Evolutionary conservation across 2,329 filamentous ascomycete species (phyloP).

Genomic region (Colletotrichum caudatum): DNA sequence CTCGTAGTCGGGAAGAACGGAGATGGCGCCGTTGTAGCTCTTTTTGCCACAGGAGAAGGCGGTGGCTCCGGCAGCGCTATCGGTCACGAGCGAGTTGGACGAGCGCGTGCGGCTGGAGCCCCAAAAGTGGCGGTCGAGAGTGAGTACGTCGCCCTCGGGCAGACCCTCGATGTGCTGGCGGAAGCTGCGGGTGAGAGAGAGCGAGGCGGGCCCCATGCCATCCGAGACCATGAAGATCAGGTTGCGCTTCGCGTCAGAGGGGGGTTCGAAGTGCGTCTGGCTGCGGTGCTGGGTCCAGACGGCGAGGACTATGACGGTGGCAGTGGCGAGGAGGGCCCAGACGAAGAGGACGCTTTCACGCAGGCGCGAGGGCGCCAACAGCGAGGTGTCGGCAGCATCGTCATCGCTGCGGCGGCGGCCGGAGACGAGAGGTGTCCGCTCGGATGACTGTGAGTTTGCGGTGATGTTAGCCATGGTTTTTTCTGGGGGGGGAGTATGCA

Average conservation of each 20-base stretch:
- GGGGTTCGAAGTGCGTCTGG: slow-evolving; percentile 53
- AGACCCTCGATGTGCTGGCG: slow-evolving; percentile 81
- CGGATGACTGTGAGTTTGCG: slow-evolving; percentile 57
- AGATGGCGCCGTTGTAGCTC: slow-evolving; percentile 97
- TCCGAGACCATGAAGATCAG: slow-evolving; percentile 99
- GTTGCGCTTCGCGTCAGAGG: slow-evolving; percentile 76
- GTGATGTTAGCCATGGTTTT: slow-evolving; percentile 29
- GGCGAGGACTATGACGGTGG: slow-evolving; percentile 81
- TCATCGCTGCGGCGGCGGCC: slow-evolving; percentile 47
- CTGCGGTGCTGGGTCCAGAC: slow-evolving; percentile 81
- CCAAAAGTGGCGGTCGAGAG: slow-evolving; percentile 89
- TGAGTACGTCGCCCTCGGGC: slow-evolving; percentile 79
- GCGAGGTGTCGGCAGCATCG: slow-evolving; percentile 42
- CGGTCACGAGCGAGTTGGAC: slow-evolving; percentile 86
- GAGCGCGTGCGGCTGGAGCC: slow-evolving; percentile 90
- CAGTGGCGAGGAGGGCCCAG: slow-evolving; percentile 87
- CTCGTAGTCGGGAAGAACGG: slow-evolving; percentile 83
- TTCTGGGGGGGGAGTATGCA: not conserved
- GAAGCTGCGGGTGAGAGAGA: slow-evolving; percentile 88
- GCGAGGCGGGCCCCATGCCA: slow-evolving; percentile 94
- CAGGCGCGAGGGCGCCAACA: slow-evolving; percentile 57
- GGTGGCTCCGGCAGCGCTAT: slow-evolving; percentile 96
- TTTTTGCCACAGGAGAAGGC: slow-evolving; percentile 94
- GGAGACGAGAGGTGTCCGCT: slow-evolving; percentile 59
- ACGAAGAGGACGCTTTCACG: slow-evolving; percentile 81